These are phyloP conservation scores for Lodderomyces margitis DNA, from an alignment of 1,139 yeast species.

Conservation along the genomic window DNA sequence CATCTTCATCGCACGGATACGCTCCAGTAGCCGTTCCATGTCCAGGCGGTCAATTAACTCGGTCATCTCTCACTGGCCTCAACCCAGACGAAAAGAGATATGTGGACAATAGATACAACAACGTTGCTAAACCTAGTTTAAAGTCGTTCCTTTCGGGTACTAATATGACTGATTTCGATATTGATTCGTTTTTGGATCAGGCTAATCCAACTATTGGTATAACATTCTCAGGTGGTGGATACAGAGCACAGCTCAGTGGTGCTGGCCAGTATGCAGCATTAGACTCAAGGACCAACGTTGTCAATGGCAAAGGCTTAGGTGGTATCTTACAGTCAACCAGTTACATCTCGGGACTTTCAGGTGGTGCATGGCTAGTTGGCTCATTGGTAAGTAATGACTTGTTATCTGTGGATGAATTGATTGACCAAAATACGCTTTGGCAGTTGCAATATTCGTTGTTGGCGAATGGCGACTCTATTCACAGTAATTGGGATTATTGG, in stretches of 20 bases:
- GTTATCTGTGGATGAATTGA: conserved; percentile 33
- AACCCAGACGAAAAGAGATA: conserved; percentile 42
- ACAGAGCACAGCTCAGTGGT: conserved; percentile 87
- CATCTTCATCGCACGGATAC: conserved; percentile 33
- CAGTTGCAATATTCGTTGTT: conserved; percentile 19
- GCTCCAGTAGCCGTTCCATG: conserved; percentile 65
- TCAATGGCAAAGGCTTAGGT: conserved; percentile 31
- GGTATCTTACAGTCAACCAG: conserved; percentile 40
- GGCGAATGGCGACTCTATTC: conserved; percentile 24
- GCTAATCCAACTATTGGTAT: conserved; percentile 34
- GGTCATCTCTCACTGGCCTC: conserved; percentile 19
- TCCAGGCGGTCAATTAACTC: conserved; percentile 29
- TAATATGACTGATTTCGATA: conserved; percentile 58
- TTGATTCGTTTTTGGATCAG: conserved; percentile 39
- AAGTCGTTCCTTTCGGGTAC: conserved; percentile 55
- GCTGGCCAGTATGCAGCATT: conserved; percentile 83
- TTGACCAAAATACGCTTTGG: conserved; percentile 25
- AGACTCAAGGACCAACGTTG: conserved; percentile 67
- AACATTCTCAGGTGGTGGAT: conserved; percentile 91
- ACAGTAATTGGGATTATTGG: conserved; percentile 34
- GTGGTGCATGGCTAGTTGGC: conserved; percentile 40
- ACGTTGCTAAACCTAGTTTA: conserved; percentile 51
- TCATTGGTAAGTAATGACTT: conserved; percentile 35
- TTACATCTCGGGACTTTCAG: conserved; percentile 39
- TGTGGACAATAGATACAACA: conserved; percentile 47